Percentiles rank a stretch among this genome's conserved stretches.
phyloP scores from a whole-genome alignment of 1,139 yeast genomes.

The Blastobotrys elegans region DNA sequence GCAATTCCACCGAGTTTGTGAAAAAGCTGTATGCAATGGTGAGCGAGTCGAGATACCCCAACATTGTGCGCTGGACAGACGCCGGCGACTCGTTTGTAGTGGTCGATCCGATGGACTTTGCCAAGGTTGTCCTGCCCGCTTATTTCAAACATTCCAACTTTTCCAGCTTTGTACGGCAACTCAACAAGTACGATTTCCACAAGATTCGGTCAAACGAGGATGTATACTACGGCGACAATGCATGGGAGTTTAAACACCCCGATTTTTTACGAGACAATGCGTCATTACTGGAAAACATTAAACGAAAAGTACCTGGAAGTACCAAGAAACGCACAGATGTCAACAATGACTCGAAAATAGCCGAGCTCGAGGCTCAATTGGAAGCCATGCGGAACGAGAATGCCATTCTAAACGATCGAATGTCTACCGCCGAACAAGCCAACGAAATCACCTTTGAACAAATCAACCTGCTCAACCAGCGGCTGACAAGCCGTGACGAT shows the following conservation, averaged over 20 bases:
- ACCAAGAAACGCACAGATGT: slow-evolving; percentile 16
- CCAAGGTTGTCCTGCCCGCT: slow-evolving; percentile 76
- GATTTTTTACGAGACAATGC: slow-evolving; percentile 70
- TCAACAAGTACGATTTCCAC: slow-evolving; percentile 95
- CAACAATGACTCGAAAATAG: neutral
- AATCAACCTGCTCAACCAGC: neutral
- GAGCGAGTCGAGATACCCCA: slow-evolving; percentile 67
- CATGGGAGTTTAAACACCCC: slow-evolving; percentile 93
- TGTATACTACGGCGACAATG: slow-evolving; percentile 65
- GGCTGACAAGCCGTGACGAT: neutral
- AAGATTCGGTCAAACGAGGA: slow-evolving; percentile 62
- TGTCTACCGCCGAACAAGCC: slow-evolving; percentile 1
- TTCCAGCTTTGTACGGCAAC: slow-evolving; percentile 89
- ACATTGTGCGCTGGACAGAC: slow-evolving; percentile 79
- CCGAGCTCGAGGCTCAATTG: neutral
- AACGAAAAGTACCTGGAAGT: slow-evolving; percentile 64
- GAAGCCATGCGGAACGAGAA: neutral
- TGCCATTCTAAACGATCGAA: neutral
- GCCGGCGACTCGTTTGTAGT: slow-evolving; percentile 85
- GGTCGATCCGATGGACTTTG: slow-evolving; percentile 81
- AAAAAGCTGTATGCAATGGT: slow-evolving; percentile 63
- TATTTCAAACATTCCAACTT: slow-evolving; percentile 90
- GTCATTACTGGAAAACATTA: slow-evolving; percentile 70
- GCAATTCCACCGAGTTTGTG: slow-evolving; percentile 24
- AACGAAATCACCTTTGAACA: slow-evolving; percentile 2